These are phyloP conservation scores for Hemileccinum rubropunctum DNA, from an alignment of 768 basidiomycete genomes.

Conservation along the genomic window DNA sequence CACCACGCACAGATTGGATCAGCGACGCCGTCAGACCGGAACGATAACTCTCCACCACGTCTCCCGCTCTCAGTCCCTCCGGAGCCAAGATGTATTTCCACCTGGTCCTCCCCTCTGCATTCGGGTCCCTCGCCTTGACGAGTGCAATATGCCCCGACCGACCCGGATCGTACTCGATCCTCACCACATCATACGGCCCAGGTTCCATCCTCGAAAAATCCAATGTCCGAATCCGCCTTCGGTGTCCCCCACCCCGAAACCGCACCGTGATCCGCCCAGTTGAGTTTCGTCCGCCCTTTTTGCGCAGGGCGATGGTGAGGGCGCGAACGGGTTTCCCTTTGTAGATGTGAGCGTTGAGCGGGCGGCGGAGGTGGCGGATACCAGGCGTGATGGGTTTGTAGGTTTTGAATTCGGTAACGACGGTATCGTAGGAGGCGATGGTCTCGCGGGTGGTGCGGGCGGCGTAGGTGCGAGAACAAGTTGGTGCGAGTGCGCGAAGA, in stretches of 20 bases:
- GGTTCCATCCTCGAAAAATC: slow-evolving; percentile 81
- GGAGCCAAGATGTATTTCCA: slow-evolving; percentile 95
- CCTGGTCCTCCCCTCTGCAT: slow-evolving; percentile 49
- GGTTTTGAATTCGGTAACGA: slow-evolving; percentile 69
- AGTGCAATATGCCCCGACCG: slow-evolving; percentile 94
- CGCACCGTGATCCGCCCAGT: slow-evolving; percentile 86
- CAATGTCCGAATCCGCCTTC: slow-evolving; percentile 76
- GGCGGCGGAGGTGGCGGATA: slow-evolving; percentile 83
- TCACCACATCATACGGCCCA: slow-evolving; percentile 84
- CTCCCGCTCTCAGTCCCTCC: slow-evolving; percentile 85
- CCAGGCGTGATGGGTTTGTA: slow-evolving; percentile 88
- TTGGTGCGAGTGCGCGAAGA: slow-evolving; percentile 7
- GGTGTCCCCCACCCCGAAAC: slow-evolving; percentile 89
- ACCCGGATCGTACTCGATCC: slow-evolving; percentile 97
- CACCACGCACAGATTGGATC: slow-evolving; percentile 44
- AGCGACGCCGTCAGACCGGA: slow-evolving; percentile 73
- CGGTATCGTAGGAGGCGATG: slow-evolving; percentile 37
- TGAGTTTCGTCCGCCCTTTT: slow-evolving; percentile 82
- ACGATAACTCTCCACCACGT: slow-evolving; percentile 83
- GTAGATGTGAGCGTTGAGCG: slow-evolving; percentile 79
- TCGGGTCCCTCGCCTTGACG: slow-evolving; percentile 58
- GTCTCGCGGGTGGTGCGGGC: slow-evolving; percentile 30
- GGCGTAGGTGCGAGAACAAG: slow-evolving; percentile 33
- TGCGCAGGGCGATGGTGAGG: slow-evolving; percentile 79
- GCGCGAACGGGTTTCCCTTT: slow-evolving; percentile 79